These are phyloP conservation scores for Nicotiana tomentosiformis DNA, from an alignment of 257 asterid genomes.

Conservation along the genomic window DNA sequence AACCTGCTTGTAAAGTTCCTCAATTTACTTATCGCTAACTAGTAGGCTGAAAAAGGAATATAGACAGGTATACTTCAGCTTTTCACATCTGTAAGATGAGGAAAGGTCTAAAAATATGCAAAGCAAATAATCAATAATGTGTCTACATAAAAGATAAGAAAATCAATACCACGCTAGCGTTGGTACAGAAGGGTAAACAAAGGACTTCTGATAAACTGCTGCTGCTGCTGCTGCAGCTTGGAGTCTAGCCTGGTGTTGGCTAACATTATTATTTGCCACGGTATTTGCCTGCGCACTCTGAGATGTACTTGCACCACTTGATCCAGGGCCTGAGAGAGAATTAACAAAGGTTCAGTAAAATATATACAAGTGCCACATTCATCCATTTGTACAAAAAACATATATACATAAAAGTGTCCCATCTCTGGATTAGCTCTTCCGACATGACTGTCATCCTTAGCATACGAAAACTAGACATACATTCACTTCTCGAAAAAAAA, in stretches of 20 bases:
- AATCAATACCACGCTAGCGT: constrained; percentile 41
- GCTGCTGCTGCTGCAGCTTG: constrained; percentile 94
- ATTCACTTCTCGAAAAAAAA: background rate
- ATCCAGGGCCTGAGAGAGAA: constrained; percentile 38
- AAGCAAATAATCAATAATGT: background rate
- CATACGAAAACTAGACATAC: background rate
- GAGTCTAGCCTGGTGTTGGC: constrained; percentile 68
- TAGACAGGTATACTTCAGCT: background rate
- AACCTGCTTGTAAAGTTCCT: background rate
- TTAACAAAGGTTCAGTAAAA: background rate
- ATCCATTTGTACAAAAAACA: background rate
- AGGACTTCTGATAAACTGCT: constrained; percentile 70
- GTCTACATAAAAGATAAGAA: constrained; percentile 6
- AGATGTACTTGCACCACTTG: constrained; percentile 48
- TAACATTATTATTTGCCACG: constrained; percentile 35
- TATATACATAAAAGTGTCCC: background rate
- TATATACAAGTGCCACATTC: background rate
- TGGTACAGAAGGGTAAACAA: constrained; percentile 81
- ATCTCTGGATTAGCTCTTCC: background rate
- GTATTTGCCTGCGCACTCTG: constrained; percentile 39
- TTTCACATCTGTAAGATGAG: background rate
- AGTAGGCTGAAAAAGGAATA: background rate
- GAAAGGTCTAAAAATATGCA: background rate
- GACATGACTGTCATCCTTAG: background rate
- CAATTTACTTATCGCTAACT: background rate